Base-by-base conservation (phyloP, 768 basidiomycete genomes). In the Trametes meyenii region DNA sequence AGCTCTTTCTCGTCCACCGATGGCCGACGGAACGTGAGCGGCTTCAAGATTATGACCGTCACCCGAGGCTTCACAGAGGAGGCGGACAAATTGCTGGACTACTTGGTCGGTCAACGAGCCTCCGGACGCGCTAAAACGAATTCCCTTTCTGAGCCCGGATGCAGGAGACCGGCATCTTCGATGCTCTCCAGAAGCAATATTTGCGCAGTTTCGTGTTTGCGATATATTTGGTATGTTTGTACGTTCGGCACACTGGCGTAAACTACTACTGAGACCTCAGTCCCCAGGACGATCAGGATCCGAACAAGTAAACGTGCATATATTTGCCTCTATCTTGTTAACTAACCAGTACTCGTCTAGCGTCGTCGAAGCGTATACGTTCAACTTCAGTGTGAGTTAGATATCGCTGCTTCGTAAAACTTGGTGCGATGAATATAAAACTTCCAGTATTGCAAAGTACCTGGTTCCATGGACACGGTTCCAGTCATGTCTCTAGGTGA, bases 311-410 rank as follows among this genome's bases (percentile, higher is more conserved):
- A 59, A 76, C 5, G 10, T 70, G 57, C 61, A 72, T 76, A 74
- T 74, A 76, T 53, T 52, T 60, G 58, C 13, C 42, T 33, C 14
- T 17, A 53, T 35, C 62, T 49, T 38, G 10, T 1, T 36, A 21
- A 45, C n/a, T 16, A 16, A 43, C 7, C 3, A 0, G 2, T 11
- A 2, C 10, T 16, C 4, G 14, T 55, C 14, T 64, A 94, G 92
- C 74, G 89, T 94, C 58, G 81, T 94, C 23, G 92, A 94, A 71
- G 88, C 93, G 14, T 94, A 93, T 69, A 93, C 90, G 0, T 94
- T 94, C 76, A 90, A 92, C 69, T 92, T 94, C 68, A 82, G 86
- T 66, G 90, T 89, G 66, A 62, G 76, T 58, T 26, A 38, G 38
- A 36, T 8, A 19, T 11, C 16, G 2, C 12, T 7, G 17, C 14